Base-by-base conservation (phyloP, 495 filamentous ascomycete genomes). In the Entonaema liquescens region DNA sequence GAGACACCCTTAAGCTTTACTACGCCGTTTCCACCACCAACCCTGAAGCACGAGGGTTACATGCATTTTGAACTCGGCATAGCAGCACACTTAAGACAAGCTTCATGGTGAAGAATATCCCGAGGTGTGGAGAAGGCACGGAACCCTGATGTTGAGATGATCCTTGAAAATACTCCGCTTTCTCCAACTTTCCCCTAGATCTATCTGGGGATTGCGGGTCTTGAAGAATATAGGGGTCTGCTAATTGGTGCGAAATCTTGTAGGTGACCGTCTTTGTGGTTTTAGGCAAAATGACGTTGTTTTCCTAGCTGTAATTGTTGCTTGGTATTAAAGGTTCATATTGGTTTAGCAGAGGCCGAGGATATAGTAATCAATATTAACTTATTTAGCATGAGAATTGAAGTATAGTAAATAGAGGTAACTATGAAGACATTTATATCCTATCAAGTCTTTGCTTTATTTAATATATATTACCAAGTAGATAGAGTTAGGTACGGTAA, bases 161-260 rank as follows among this genome's bases (percentile, higher is more conserved):
- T 67, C 56, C 57, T 67, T 42, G n/a, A 67, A 4, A 33, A 33
- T 54, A n/a, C n/a, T 67, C 56, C 56, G 65, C 65, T 67, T 67
- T 67, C 57, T 36, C 57, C 65, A 55, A 67, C 47, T 56, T 44
- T 61, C 38, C 57, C 65, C 67, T 35, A 63, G 60, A 54, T 63
- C 55, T 52, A 17, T 21, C 36, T 9, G 19, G 42, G 42, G 42
- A 47, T 47, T 47, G 42, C 19, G 42, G 42, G 42, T 47, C 42
- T 3, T 0, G 31, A 47, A 47, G 42, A 47, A 9, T 13, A 47
- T 47, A 11, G 42, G 19, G 19, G 5, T 47, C 12, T 23, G 17
- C 4, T 47, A 47, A 47, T 47, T 47, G 42, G 42, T 47, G 42
- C 17, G 42, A 47, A 47, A 47, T 47, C 2, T 23, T 13, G 19